Evolutionary conservation across 176 grass and related monocot genomes (phyloP).

Genomic region (Calamus simplicifolius): DNA sequence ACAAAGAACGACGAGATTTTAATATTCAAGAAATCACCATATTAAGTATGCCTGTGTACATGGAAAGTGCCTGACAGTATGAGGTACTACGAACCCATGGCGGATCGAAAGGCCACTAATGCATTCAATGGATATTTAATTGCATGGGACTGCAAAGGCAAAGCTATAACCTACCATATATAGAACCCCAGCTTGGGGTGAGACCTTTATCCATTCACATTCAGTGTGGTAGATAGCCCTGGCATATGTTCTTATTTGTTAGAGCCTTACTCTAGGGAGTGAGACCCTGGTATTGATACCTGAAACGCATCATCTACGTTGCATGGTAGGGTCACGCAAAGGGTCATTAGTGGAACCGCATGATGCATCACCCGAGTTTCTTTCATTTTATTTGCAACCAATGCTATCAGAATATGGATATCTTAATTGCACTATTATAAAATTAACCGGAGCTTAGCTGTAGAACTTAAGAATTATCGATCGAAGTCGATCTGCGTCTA

Average conservation of each 20-base stretch:
- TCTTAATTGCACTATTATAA: conserved; percentile 21
- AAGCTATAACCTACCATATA: neutral
- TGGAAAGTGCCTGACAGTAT: too few relatives aligned
- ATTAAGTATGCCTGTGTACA: too few relatives aligned
- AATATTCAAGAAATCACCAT: too few relatives aligned
- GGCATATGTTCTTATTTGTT: conserved; percentile 5
- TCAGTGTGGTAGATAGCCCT: conserved; percentile 18
- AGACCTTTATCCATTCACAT: conserved; percentile 31
- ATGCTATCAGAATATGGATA: neutral
- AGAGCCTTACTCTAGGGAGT: conserved; percentile 15
- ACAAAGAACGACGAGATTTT: too few relatives aligned
- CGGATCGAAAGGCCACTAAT: neutral
- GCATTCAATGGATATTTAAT: neutral
- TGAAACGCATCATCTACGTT: conserved; percentile 47
- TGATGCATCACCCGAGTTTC: neutral
- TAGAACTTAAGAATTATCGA: conserved; percentile 21
- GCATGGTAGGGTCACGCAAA: conserved; percentile 48
- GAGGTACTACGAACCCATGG: too few relatives aligned
- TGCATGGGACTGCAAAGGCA: neutral
- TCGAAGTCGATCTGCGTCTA: conserved; percentile 4
- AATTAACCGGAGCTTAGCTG: conserved; percentile 15
- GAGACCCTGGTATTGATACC: conserved; percentile 61
- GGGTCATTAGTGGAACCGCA: neutral
- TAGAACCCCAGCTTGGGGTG: neutral
- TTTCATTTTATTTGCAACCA: conserved; percentile 6